phyloP scores from a whole-genome alignment of 768 basidiomycete genomes.

The Rhodosporidiobolus odoratus region DNA sequence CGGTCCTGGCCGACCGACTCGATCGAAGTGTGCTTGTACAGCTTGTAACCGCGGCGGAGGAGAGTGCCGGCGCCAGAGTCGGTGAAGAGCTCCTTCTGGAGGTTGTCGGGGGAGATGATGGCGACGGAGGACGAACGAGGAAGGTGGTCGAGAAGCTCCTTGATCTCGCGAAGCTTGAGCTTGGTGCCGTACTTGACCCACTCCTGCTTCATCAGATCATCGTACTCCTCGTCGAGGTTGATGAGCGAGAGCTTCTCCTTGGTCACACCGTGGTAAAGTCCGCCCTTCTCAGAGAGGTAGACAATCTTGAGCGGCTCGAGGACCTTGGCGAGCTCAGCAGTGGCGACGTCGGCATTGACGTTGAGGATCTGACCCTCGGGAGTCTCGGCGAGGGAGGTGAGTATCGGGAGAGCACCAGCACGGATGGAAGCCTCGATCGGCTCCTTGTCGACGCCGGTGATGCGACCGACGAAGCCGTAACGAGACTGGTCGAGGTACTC shows the following conservation, averaged over 20 bases:
- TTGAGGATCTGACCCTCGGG: slow-evolving; percentile 97
- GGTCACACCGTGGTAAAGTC: slow-evolving; percentile 93
- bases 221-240: slow-evolving; percentile 98
- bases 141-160: slow-evolving; percentile 94
- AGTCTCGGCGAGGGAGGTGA: slow-evolving; percentile 90
- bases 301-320: slow-evolving; percentile 98
- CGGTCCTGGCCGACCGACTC: slow-evolving; percentile 85
- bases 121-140: slow-evolving; percentile 97
- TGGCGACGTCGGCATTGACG: slow-evolving; percentile 97
- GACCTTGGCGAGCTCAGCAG: slow-evolving; percentile 95
- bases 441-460: slow-evolving; percentile 88
- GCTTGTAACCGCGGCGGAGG: slow-evolving; percentile 95
- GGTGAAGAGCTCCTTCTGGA: slow-evolving; percentile 98
- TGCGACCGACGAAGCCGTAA: slow-evolving; percentile 92
- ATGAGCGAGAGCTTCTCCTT: slow-evolving; percentile 94
- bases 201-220: slow-evolving; percentile 89
- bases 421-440: slow-evolving; percentile 95
- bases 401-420: slow-evolving; percentile 90
- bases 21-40: slow-evolving; percentile 79
- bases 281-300: slow-evolving; percentile 96
- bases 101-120: slow-evolving; percentile 83
- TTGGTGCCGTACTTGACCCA: slow-evolving; percentile 99
- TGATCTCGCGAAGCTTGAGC: slow-evolving; percentile 97
- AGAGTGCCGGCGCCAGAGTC: slow-evolving; percentile 97
- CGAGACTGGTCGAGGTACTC: slow-evolving; percentile 92